Base-by-base conservation (phyloP, 176 grass and related monocot genomes). In the Typha latifolia region DNA sequence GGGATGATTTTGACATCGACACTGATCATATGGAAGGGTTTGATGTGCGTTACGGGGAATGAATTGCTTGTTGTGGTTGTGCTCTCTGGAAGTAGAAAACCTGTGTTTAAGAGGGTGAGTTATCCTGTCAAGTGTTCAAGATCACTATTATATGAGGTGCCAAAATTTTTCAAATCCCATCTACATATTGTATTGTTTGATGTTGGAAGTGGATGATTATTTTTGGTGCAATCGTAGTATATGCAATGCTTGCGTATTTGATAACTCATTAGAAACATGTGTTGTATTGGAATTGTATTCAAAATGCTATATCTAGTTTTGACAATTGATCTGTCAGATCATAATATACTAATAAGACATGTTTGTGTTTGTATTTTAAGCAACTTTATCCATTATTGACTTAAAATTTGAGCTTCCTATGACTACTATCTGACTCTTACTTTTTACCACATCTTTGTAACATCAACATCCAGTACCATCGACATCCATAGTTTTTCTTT, bases 11-110 rank as follows among this genome's bases (percentile, higher is more conserved):
- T 90, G 47, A 56, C 87, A 1, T 90, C 82, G 0, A 75, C 87
- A 31, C 51, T 85, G 72, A 82, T 90, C 67, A 82, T 90, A 69
- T 82, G 82, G 87, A 90, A 90, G 81, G 79, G 87, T 49, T 67
- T 90, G 47, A 74, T 85, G 64, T 49, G 77, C 16, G 12, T 55
- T 21, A 90, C 87, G 29, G 87, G 79, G 49, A 85, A 73, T 0
- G 83, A 90, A 43, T 90, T 80, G 0, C 87, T 79, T 0, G 56
- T 90, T 31, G 80, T 90, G 16, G 87, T 90, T 7, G 80, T 90
- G 67, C 66, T 90, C 59, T 90, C 80, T 71, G 83, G 23, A 47
- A 90, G 83, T 51, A 86, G 86, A 80, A 83, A 86, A 68, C 87
- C 83, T 81, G 87, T 83, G n/a, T 84, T 90, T 37, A 74, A 81